Evolutionary conservation across 805 yeast species (phyloP).

Genomic region (Yamadazyma akitaensis): DNA sequence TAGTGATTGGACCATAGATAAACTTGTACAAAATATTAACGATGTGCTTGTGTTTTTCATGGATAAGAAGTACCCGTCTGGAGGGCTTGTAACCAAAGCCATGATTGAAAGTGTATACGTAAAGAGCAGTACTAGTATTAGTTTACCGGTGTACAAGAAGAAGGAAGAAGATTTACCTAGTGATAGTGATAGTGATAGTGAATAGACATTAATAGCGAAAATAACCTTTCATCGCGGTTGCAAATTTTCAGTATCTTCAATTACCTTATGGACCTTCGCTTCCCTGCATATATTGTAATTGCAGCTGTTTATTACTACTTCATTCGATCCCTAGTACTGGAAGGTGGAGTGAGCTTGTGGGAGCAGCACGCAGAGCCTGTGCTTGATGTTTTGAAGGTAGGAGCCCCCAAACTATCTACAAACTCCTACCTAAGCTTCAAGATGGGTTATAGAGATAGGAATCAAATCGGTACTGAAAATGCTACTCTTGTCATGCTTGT

Average conservation of each 20-base stretch:
- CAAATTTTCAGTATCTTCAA: neutral
- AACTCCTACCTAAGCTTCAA: slow-evolving; percentile 24
- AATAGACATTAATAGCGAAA: neutral
- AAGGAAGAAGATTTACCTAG: neutral
- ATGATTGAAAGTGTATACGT: slow-evolving; percentile 52
- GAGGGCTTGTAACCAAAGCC: slow-evolving; percentile 50
- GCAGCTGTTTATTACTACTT: slow-evolving; percentile 5
- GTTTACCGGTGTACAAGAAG: slow-evolving; percentile 49
- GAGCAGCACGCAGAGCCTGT: neutral
- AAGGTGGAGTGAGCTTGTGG: too few relatives aligned
- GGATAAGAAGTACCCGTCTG: slow-evolving; percentile 48
- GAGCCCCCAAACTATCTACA: slow-evolving; percentile 24
- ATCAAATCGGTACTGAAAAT: slow-evolving; percentile 57
- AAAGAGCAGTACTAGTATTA: slow-evolving; percentile 63
- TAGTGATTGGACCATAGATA: slow-evolving; percentile 39
- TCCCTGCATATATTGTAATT: neutral
- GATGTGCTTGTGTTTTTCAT: slow-evolving; percentile 49
- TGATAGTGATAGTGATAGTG: slow-evolving; percentile 3
- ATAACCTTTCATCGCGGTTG: neutral
- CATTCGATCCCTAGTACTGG: neutral
- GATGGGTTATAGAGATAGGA: slow-evolving; percentile 28
- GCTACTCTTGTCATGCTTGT: slow-evolving; percentile 89
- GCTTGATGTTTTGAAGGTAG: slow-evolving; percentile 1
- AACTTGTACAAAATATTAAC: slow-evolving; percentile 51
- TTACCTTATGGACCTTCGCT: slow-evolving; percentile 15